Conservation (phyloP, 1,284 basidiomycete species). For the Pyrrhoderma lamaoense region DNA sequence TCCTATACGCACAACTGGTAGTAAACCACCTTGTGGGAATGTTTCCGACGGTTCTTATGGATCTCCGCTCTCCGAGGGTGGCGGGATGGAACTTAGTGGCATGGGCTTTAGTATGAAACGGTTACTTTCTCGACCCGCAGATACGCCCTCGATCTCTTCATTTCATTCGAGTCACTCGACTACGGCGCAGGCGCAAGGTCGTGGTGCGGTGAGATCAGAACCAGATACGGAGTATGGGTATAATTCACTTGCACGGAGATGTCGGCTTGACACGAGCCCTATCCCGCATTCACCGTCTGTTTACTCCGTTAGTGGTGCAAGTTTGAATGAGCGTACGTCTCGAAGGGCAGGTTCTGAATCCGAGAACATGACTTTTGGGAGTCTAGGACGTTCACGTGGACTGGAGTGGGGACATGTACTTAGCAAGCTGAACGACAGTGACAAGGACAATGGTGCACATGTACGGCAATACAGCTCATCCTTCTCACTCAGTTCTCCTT, state of each 20-base stretch:
- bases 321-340: background rate
- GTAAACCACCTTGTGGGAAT: conserved; percentile 5
- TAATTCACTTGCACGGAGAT: background rate
- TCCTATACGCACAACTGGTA: conserved; percentile 1
- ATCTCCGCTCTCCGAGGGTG: conserved; percentile 4
- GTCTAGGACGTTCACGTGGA: conserved; percentile 10
- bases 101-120: conserved; percentile 32
- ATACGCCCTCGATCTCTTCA: too few relatives aligned
- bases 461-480: conserved; percentile 12
- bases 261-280: conserved; percentile 6
- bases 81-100: conserved; percentile 25
- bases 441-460: conserved; percentile 8
- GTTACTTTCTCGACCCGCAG: conserved; percentile 31
- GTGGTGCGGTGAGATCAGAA: conserved; percentile 8
- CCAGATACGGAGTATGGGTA: conserved; percentile 12
- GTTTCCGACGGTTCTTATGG: conserved; percentile 13
- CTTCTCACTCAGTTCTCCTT: conserved; percentile 16
- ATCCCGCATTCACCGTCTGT: conserved; percentile 1
- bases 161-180: too few relatives aligned
- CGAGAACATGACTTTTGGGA: background rate
- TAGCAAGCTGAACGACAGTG: background rate
- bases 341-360: conserved; percentile 12
- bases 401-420: conserved; percentile 14
- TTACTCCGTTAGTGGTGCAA: conserved; percentile 1
- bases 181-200: conserved; percentile 17